Evolutionary conservation across 257 asterid species (phyloP).

Genomic region (Pogostemon cablin): DNA sequence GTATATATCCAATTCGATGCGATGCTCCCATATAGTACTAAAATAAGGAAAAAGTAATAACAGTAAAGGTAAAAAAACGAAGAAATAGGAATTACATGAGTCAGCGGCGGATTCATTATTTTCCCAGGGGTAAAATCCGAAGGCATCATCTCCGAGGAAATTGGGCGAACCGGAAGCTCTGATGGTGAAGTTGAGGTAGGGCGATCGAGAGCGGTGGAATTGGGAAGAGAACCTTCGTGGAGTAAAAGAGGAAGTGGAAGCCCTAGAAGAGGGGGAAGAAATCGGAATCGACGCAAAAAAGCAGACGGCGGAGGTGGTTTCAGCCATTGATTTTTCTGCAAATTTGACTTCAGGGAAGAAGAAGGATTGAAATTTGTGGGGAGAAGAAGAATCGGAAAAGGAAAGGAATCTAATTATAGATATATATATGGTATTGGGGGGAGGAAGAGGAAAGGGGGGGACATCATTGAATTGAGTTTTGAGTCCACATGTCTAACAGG

Average conservation of each 20-base stretch:
- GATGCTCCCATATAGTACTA: background rate
- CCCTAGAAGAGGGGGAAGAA: conserved; percentile 43
- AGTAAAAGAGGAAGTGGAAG: conserved; percentile 38
- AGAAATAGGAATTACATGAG: conserved; percentile 49
- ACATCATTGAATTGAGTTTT: conserved; percentile 27
- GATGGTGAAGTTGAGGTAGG: conserved; percentile 41
- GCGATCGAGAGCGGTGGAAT: conserved; percentile 36
- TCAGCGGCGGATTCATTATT: conserved; percentile 51
- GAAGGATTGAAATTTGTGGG: conserved; percentile 7
- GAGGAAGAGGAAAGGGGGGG: conserved; percentile 9
- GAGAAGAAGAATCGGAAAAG: conserved; percentile 32
- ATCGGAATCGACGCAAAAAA: conserved; percentile 51
- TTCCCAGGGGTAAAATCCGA: conserved; percentile 89
- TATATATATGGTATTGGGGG: too few relatives aligned
- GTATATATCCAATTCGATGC: conserved; percentile 15
- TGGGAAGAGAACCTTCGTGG: conserved; percentile 39
- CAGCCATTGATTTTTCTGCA: conserved; percentile 51
- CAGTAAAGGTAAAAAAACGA: background rate
- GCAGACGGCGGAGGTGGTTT: conserved; percentile 57
- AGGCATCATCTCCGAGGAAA: conserved; percentile 68
- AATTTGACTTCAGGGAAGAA: background rate
- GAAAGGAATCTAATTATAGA: conserved; percentile 19
- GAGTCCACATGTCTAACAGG: conserved; percentile 58
- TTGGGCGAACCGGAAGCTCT: conserved; percentile 58
- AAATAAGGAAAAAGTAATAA: too few relatives aligned